A percentile compares a stretch with the other conserved stretches of the same genome.
Evolutionary conservation across 345 rosid species (phyloP).

Genomic region (Hibiscus syriacus): DNA sequence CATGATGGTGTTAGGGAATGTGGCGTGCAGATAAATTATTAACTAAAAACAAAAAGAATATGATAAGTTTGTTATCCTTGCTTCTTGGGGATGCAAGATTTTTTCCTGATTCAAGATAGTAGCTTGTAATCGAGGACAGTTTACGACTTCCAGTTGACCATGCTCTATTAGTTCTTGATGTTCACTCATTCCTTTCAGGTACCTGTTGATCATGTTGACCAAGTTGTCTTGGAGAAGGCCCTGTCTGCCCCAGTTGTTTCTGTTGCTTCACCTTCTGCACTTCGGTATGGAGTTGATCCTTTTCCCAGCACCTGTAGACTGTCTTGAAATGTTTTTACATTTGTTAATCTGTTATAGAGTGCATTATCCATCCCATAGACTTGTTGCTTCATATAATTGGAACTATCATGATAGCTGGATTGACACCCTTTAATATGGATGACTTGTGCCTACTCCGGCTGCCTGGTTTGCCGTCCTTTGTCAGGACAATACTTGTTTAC

Average conservation of each 20-base stretch:
- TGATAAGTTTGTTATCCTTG: no score
- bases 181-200: no score
- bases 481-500: not conserved
- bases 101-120: not conserved
- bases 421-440: not conserved
- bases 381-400: not conserved
- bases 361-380: not conserved
- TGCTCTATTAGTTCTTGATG: constrained; percentile 12
- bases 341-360: not conserved
- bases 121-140: not conserved
- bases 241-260: constrained; percentile 62
- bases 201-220: no score
- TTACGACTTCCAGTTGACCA: not conserved
- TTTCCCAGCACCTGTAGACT: no score
- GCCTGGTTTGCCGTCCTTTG: not conserved
- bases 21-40: not conserved
- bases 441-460: constrained; percentile 1
- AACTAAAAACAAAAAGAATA: not conserved
- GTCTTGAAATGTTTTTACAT: no score
- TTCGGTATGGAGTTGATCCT: constrained; percentile 35
- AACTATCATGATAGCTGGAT: not conserved
- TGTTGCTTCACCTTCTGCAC: constrained; percentile 94
- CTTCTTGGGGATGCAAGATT: not conserved
- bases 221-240: constrained; percentile 48
- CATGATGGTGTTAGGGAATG: not conserved